Percentiles rank a stretch among this genome's conserved stretches.
Evolutionary conservation across 352 stramenopile genomes (phyloP).

Genomic region (Globisporangium okanoganense): DNA sequence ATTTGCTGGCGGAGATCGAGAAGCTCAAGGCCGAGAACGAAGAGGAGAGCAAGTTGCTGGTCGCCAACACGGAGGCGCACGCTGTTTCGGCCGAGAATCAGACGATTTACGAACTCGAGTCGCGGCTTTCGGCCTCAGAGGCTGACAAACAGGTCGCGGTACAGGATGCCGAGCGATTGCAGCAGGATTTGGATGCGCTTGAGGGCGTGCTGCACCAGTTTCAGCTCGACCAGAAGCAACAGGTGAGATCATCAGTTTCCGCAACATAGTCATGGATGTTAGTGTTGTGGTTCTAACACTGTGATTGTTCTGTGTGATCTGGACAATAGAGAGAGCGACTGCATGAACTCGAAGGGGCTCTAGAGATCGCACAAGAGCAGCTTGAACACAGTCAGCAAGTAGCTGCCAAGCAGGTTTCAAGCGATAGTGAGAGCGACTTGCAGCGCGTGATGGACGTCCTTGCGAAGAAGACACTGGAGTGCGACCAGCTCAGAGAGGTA

Average conservation of each 20-base stretch:
- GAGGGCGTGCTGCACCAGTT: conserved; percentile 68
- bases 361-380: conserved; percentile 24
- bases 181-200: conserved; percentile 48
- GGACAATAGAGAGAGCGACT: conserved; percentile 37
- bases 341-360: conserved; percentile 36
- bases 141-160: conserved; percentile 58
- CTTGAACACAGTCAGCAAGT: conserved; percentile 17
- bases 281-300: background rate
- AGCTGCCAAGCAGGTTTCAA: background rate
- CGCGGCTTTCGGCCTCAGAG: conserved; percentile 43
- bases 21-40: conserved; percentile 40
- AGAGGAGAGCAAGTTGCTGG: conserved; percentile 44
- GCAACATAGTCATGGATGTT: background rate
- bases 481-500: conserved; percentile 69
- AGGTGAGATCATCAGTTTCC: conserved; percentile 13
- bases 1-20: conserved; percentile 48
- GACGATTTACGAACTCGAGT: conserved; percentile 58
- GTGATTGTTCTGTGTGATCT: background rate
- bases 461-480: conserved; percentile 60
- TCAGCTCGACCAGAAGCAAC: conserved; percentile 50
- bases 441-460: conserved; percentile 49
- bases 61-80: conserved; percentile 46
- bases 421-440: conserved; percentile 35
- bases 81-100: conserved; percentile 49
- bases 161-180: conserved; percentile 52